Conservation (phyloP, 2,329 filamentous ascomycete species). For the Cercospora sp. region DNA sequence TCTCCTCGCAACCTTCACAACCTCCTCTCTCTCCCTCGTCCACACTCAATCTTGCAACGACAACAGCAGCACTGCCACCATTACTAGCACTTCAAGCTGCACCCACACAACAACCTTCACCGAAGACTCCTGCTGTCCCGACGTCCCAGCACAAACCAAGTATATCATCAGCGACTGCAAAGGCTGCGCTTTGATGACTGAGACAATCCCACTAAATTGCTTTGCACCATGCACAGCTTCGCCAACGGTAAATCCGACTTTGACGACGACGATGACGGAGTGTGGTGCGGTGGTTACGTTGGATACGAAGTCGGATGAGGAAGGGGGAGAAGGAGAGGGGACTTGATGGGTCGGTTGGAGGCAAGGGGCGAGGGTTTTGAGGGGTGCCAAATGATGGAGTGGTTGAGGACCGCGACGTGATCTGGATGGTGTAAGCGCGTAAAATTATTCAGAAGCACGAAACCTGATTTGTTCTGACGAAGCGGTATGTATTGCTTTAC, state of each 20-base stretch:
- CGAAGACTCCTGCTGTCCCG: slow-evolving; percentile 13
- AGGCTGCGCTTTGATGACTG: slow-evolving; percentile 1
- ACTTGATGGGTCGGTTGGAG: no score
- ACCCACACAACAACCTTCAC: slow-evolving; percentile 10
- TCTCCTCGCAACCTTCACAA: neutral
- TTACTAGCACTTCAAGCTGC: neutral
- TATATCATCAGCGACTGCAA: slow-evolving; percentile 10
- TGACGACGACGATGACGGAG: slow-evolving; percentile 12
- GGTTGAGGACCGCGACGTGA: no score
- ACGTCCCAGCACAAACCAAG: slow-evolving; percentile 7
- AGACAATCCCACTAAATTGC: slow-evolving; percentile 13
- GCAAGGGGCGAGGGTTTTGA: no score
- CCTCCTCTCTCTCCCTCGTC: neutral
- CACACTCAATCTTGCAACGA: neutral
- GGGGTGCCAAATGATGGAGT: no score
- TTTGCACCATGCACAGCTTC: slow-evolving; percentile 14
- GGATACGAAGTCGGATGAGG: neutral
- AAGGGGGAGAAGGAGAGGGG: no score
- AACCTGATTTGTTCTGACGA: no score
- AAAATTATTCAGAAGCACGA: no score
- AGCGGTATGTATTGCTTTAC: no score
- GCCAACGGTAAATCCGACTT: neutral
- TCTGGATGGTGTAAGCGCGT: no score
- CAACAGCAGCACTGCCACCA: neutral
- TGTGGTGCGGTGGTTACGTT: slow-evolving; percentile 6